Evolutionary conservation across 805 yeast species (phyloP), one percentile per base, ranked within the genome.

Genomic region (Starmerella potacharoeniae): DNA sequence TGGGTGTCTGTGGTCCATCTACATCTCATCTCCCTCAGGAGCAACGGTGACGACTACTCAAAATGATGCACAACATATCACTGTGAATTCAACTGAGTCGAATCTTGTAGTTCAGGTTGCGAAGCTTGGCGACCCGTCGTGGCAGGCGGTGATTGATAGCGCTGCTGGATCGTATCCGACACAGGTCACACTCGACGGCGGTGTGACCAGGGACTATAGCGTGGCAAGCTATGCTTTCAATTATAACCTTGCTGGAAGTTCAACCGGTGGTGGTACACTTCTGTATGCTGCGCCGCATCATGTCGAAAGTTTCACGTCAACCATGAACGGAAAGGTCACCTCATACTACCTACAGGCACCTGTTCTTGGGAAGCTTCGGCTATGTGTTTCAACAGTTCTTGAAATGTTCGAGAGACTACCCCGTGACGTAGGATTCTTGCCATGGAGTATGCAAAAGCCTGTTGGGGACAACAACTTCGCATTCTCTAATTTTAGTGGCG

Each of bases 231-330:
- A 80, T 64, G 59, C 70, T 33, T 73, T 81, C 62, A 62, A 64
- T 6, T 83, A 80, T 68, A 58, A 66, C n/a, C 75, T 80, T 34
- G 64, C 65, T 30, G 87, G 87, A 46, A 55, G 66, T 10, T 79
- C 84, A 5, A 62, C 73, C 10, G 71, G 77, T 14, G 70, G 71
- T 4, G 65, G 66, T 11, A 64, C 72, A 5, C 61, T 83, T 33
- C 65, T 83, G 46, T 84, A 77, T 66, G 86, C 87, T 2, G 72
- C 83, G 30, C 87, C 90, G 9, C 93, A 84, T 66, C 88, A 83
- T 60, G 73, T 72, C 34, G 68, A 66, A 3, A 69, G 79, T 5
- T 74, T 82, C 55, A 69, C 73, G 13, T 49, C 68, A 1, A 60
- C 69, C 6, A 72, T 69, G 61, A 60, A 65, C 47, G 58, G 67